Base-by-base conservation (phyloP, 345 rosid species). In the Eucalyptus camaldulensis region DNA sequence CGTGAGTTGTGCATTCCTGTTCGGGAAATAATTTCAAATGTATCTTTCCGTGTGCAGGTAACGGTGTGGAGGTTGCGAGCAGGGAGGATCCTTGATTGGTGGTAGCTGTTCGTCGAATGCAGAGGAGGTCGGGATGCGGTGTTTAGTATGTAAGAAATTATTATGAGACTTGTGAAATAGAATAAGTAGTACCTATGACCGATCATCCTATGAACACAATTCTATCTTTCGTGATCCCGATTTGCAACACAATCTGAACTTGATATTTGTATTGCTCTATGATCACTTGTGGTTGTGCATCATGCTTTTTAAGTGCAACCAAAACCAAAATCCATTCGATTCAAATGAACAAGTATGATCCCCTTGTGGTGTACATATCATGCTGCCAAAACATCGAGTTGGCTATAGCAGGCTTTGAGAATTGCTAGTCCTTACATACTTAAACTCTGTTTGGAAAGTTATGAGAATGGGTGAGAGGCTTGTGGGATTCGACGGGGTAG, bases 51-150 rank as follows among this genome's bases (percentile, higher is more conserved):
- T 43, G 58, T 88, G 90, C 97, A 96, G 99, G 99, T 49, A 96
- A 97, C 49, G 99, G 99, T 49, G 91, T 97, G 94, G 99, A 96
- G 92, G 97, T 96, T 50, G 96, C 98, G 6, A 94, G 97, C 89
- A 91, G 92, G 33, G 96, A 88, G 60, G 91, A 58, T 88, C 65
- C 91, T 60, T 90, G 85, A 44, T 31, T 31, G 80, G 76, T 4
- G 43, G 24, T 33, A 6, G 19, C 54, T 4, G 22, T 16, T 31
- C 4, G 4, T 69, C 7, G 7, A 31, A 15, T 7, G 43, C 24
- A 31, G 80, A 31, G 80, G 80, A 69, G 80, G 7, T 69, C 80
- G 13, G 17, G 22, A 16, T 31, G 80, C 31, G 43, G 43, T 69
- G 80, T 24, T 16, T 8, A 4, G 22, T 69, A 16, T 69, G 80